phyloP scores from a whole-genome alignment of 1,139 yeast species.

The Kazachstania sp. region DNA sequence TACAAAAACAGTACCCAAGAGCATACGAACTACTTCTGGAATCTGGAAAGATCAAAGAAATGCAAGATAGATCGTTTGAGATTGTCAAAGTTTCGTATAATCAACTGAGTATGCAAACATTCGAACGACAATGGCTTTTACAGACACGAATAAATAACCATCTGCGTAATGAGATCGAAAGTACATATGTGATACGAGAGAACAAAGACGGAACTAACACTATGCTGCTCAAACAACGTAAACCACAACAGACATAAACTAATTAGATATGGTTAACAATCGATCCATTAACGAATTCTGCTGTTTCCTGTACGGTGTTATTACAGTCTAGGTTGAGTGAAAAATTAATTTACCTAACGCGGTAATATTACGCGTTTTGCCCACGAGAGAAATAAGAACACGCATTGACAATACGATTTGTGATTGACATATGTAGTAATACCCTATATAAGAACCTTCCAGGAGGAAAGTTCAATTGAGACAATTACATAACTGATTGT shows the following conservation, averaged over 20 bases:
- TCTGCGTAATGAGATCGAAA: background rate
- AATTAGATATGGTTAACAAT: too few species aligned
- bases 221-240: conserved; percentile 8
- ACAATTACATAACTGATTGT: too few species aligned
- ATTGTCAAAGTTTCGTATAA: conserved; percentile 9
- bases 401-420: background rate
- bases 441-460: background rate
- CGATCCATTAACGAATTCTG: too few species aligned
- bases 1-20: background rate
- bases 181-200: background rate
- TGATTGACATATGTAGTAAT: background rate
- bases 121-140: conserved; percentile 8
- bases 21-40: conserved; percentile 7
- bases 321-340: too few species aligned
- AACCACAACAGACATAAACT: too few species aligned
- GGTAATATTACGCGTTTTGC: background rate
- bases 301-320: too few species aligned
- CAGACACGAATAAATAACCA: background rate
- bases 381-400: background rate
- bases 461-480: background rate
- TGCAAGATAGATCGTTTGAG: conserved; percentile 7
- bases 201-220: background rate
- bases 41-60: conserved; percentile 7
- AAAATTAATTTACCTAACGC: too few species aligned
- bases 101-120: conserved; percentile 10